phyloP scores from a whole-genome alignment of 2,329 filamentous ascomycete species.

The Epichloe sibirici region DNA sequence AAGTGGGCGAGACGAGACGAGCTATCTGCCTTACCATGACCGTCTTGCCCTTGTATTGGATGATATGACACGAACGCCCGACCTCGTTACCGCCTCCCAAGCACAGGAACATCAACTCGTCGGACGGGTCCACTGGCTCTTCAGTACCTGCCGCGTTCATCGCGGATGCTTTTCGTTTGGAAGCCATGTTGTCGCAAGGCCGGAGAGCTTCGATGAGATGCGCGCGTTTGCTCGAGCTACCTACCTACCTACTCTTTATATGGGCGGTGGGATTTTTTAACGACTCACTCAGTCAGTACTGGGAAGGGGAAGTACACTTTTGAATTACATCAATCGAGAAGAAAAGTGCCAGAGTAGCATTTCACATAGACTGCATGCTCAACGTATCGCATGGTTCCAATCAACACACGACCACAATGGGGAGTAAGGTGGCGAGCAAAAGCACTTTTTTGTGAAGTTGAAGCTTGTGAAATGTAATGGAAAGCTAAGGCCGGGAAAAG shows the following conservation, averaged over 20 bases:
- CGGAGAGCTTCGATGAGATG: not conserved
- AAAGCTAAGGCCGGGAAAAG: not conserved
- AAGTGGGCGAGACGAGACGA: not conserved
- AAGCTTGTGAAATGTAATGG: not conserved
- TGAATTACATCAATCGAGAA: not conserved
- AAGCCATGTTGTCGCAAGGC: conserved; percentile 52
- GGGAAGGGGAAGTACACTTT: not conserved
- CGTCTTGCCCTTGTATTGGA: conserved; percentile 98
- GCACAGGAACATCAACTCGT: conserved; percentile 89
- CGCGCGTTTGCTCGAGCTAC: not conserved
- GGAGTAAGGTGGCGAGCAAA: not conserved
- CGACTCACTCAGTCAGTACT: not conserved
- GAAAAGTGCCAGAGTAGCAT: not conserved
- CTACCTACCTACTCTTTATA: not conserved
- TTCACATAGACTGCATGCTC: not conserved
- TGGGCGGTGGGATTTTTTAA: not conserved
- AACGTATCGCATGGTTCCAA: not conserved
- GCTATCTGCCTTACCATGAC: conserved; percentile 60
- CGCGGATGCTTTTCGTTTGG: conserved; percentile 77
- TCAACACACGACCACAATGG: not conserved
- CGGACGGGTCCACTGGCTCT: conserved; percentile 81
- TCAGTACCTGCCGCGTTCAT: conserved; percentile 57
- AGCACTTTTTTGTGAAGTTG: not conserved
- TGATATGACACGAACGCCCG: conserved; percentile 90
- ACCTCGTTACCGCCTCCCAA: conserved; percentile 95